Evolutionary conservation across 176 grass and related monocot species (phyloP).

Genomic region (Avena insularis): DNA sequence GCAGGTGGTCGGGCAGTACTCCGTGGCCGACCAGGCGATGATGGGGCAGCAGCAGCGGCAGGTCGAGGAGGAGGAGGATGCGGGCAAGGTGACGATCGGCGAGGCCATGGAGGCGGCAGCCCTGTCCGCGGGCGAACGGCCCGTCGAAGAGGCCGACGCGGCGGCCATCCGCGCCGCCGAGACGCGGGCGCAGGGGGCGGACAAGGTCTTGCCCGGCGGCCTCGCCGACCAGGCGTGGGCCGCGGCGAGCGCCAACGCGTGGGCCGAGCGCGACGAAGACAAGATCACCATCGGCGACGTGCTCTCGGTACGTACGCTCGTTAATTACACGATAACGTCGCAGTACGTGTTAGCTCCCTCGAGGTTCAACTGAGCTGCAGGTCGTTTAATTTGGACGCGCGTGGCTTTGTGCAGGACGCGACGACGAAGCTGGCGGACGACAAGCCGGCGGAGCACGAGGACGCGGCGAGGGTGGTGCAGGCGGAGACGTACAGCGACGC

Average conservation of each 20-base stretch:
- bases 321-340: too few relatives aligned
- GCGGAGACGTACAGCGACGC: slow-evolving; percentile 60
- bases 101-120: slow-evolving; percentile 66
- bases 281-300: slow-evolving; percentile 68
- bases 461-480: slow-evolving; percentile 55
- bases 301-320: slow-evolving; percentile 46
- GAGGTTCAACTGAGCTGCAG: neutral
- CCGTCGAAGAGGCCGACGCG: slow-evolving; percentile 62
- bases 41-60: neutral
- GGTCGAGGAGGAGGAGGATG: neutral
- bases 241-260: slow-evolving; percentile 54
- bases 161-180: slow-evolving; percentile 75
- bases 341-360: too few relatives aligned
- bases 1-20: slow-evolving; percentile 56
- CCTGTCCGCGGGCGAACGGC: slow-evolving; percentile 38
- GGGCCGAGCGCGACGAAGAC: slow-evolving; percentile 45
- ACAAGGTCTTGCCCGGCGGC: slow-evolving; percentile 45
- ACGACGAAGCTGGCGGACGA: slow-evolving; percentile 52
- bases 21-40: slow-evolving; percentile 37
- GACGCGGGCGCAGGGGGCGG: slow-evolving; percentile 35
- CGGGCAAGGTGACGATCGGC: slow-evolving; percentile 67
- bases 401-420: slow-evolving; percentile 45
- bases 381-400: neutral
- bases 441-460: slow-evolving; percentile 49
- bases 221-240: slow-evolving; percentile 53